Base-by-base conservation (phyloP, 164 flowering plant species). In the Pachysandra terminalis region DNA sequence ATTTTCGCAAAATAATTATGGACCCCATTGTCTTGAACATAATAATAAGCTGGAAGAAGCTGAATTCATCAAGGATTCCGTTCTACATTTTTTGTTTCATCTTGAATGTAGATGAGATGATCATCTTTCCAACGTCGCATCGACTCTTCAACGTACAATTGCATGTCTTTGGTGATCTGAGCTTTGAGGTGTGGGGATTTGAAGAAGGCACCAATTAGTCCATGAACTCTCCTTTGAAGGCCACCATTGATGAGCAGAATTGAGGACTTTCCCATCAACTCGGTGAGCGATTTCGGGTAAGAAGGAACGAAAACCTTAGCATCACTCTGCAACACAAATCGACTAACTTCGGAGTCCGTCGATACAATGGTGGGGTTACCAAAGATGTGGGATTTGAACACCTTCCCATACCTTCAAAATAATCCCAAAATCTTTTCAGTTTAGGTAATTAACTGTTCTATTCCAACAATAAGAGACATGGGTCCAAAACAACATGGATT, bases 341-440 rank as follows among this genome's bases (percentile, higher is more conserved):
- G 82, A 65, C 75, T 92, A 79, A 95, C 90, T 77, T 95, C 99
- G 54, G 91, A 92, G 71, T 95, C 97, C 8, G 90, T 92, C 8
- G 99, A 89, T 5, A 95, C 85, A 0, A 95, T 85, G 0, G 93
- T 87, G 0, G 85, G 88, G 55, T 84, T 88, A 53, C 97, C 98
- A 72, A 92, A 89, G 66, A 95, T 81, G 76, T 95, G 97, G 16
- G 98, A 90, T 79, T 91, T 92, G 79, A 95, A 95, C 82, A 95
- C 97, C 74, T 87, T 89, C 67, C 98, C 98, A 76, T 92, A 92
- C 89, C 98, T 91, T 40, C 57, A 79, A 13, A 60, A 19, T 32
- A 32, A 0, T 9, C 9, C 59, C 28, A 25, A 37, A 53, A 35
- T 16, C 55, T 37, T 8, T 19, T 61, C 17, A 61, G 26, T 61